Evolutionary conservation across 257 asterid genomes (phyloP), one percentile per base, ranked within the genome.

Genomic region (Solanum appendiculatum): DNA sequence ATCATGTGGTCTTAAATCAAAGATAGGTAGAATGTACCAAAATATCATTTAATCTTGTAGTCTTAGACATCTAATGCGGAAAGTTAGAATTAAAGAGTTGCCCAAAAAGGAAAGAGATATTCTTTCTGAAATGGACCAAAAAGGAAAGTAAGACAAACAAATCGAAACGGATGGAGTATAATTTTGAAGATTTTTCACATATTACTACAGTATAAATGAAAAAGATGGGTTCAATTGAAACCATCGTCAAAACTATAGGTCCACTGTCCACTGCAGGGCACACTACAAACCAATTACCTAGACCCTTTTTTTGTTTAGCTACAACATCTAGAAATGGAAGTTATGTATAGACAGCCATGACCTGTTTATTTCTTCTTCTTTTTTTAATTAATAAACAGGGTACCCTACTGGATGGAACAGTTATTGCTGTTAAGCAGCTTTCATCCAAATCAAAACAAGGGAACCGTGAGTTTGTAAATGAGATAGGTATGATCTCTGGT

Each of bases 351-450:
- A 77, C 36, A 77, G 56, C 60, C n/a, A 42, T 75, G 54, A 75
- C 23, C 27, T 33, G 25, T 70, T 70, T 33, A 7, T 75, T 40
- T 75, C 6, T 37, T 73, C 13, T 39, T 3, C 1, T 2, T 11
- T 29, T 44, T 5, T 46, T 4, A 11, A 18, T 80, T 20, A 34
- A 42, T 63, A 21, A 58, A 2, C 58, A 87, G 88, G 88, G 88
- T 66, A 83, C 60, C 36, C 86, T 87, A 54, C 42, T 37, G 13
- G 89, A 87, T 82, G 89, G 89, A 66, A 44, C 74, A 3, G 31
- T 87, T 14, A 82, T 87, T 81, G 89, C 89, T 81, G 89, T 87
- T 33, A 87, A 87, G 46, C 89, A 87, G 70, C 86, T 87, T 77
- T 87, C 89, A 15, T 60, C 89, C 46, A 87, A 81, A 33, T 87